phyloP scores from a whole-genome alignment of 2,329 filamentous ascomycete species.

The Clarireedia hainanense region DNA sequence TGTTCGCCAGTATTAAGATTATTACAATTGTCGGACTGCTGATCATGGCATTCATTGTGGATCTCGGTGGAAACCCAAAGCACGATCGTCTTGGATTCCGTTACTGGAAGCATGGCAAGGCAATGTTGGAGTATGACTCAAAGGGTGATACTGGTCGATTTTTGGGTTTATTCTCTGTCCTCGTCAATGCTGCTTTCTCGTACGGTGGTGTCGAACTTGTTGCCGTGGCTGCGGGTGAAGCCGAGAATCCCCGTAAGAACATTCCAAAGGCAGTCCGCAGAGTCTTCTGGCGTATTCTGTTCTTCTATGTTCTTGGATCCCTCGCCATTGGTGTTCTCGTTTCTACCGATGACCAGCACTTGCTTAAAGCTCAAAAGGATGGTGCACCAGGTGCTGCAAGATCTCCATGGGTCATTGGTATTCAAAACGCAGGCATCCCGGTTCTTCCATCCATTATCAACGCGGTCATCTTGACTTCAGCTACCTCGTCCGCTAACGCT shows the following conservation, averaged over 20 bases:
- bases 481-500: conserved; percentile 33
- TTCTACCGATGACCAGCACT: conserved; percentile 56
- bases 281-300: conserved; percentile 69
- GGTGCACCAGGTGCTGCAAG: conserved; percentile 59
- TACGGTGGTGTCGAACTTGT: conserved; percentile 40
- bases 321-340: conserved; percentile 66
- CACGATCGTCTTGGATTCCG: conserved; percentile 66
- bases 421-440: conserved; percentile 55
- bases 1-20: conserved; percentile 49
- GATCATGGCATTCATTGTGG: conserved; percentile 71
- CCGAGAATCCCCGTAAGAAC: conserved; percentile 59
- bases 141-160: conserved; percentile 58
- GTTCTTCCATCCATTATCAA: conserved; percentile 66
- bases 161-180: conserved; percentile 54
- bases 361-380: conserved; percentile 54
- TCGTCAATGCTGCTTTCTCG: conserved; percentile 41
- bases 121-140: conserved; percentile 59
- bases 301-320: conserved; percentile 68
- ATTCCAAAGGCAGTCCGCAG: conserved; percentile 71
- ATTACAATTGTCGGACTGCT: conserved; percentile 58
- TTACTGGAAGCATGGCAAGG: conserved; percentile 58
- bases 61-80: conserved; percentile 74
- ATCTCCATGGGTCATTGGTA: conserved; percentile 60
- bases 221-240: conserved; percentile 52
- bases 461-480: conserved; percentile 60